Percentiles rank a stretch among this genome's conserved stretches.
Evolutionary conservation across 805 yeast genomes (phyloP).

Genomic region (Zygosaccharomyces kombuchaensis): DNA sequence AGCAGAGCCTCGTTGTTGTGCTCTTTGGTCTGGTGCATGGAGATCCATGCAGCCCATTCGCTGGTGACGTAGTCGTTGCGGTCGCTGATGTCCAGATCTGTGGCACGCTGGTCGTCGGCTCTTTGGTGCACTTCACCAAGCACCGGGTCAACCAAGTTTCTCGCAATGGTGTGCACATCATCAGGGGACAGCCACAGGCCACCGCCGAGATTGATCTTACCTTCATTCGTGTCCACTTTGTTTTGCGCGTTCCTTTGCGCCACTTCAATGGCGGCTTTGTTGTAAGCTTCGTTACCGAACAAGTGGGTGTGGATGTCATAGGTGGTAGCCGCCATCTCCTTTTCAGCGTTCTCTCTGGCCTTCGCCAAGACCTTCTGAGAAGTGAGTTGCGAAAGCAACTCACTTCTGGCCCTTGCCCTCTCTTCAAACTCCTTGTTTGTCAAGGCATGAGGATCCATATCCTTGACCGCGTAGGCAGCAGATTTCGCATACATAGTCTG

Average conservation of each 20-base stretch:
- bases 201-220: slow-evolving; percentile 78
- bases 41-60: slow-evolving; percentile 41
- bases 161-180: slow-evolving; percentile 78
- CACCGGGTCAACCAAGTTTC: slow-evolving; percentile 76
- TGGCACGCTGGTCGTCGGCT: slow-evolving; percentile 63
- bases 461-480: slow-evolving; percentile 40
- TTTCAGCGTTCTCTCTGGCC: slow-evolving; percentile 53
- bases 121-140: slow-evolving; percentile 65
- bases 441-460: slow-evolving; percentile 36
- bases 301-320: slow-evolving; percentile 13
- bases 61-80: slow-evolving; percentile 36
- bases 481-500: slow-evolving; percentile 38
- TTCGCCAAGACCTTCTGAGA: slow-evolving; percentile 42
- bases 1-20: slow-evolving; percentile 40
- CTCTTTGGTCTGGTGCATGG: slow-evolving; percentile 35
- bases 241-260: slow-evolving; percentile 65
- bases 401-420: slow-evolving; percentile 32
- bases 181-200: slow-evolving; percentile 71
- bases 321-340: slow-evolving; percentile 38
- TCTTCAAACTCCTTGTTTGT: slow-evolving; percentile 44
- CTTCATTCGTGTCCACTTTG: slow-evolving; percentile 43
- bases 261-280: slow-evolving; percentile 68
- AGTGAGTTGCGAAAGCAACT: slow-evolving; percentile 30
- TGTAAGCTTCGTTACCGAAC: slow-evolving; percentile 48
- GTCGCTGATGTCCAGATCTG: slow-evolving; percentile 44